A percentile compares a stretch with the other conserved stretches of the same genome.
Evolutionary conservation across 306 rosid species (phyloP).

Genomic region (Fagus sylvatica): DNA sequence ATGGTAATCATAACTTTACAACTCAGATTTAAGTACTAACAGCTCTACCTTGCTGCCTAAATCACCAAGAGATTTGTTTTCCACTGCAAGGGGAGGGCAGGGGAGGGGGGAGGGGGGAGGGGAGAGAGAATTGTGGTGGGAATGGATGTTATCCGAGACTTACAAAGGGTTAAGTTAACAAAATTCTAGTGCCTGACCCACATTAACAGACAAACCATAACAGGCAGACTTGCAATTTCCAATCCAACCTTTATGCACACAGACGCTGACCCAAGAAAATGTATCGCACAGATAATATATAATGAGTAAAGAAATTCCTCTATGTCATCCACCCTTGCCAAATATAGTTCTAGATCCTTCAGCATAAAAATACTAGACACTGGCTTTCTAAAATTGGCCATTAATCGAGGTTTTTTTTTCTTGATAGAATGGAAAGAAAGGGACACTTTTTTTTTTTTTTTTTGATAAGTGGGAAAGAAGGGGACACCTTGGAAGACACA

Average conservation of each 20-base stretch:
- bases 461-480: too few relatives aligned
- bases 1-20: too few relatives aligned
- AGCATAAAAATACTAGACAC: neutral
- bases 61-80: neutral
- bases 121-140: too few relatives aligned
- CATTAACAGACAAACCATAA: neutral
- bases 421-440: neutral
- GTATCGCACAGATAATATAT: neutral
- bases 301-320: neutral
- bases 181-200: neutral
- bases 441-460: neutral
- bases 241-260: neutral
- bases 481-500: too few relatives aligned
- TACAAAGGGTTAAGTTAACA: neutral
- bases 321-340: neutral
- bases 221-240: neutral
- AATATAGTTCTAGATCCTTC: neutral
- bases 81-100: too few relatives aligned
- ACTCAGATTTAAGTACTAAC: neutral
- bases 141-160: neutral
- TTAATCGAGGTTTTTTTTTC: too few relatives aligned
- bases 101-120: too few relatives aligned
- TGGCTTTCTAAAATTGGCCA: neutral
- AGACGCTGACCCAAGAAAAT: neutral
- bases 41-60: neutral